Base-by-base conservation (phyloP, 345 rosid genomes). In the Syzygium aqueum region DNA sequence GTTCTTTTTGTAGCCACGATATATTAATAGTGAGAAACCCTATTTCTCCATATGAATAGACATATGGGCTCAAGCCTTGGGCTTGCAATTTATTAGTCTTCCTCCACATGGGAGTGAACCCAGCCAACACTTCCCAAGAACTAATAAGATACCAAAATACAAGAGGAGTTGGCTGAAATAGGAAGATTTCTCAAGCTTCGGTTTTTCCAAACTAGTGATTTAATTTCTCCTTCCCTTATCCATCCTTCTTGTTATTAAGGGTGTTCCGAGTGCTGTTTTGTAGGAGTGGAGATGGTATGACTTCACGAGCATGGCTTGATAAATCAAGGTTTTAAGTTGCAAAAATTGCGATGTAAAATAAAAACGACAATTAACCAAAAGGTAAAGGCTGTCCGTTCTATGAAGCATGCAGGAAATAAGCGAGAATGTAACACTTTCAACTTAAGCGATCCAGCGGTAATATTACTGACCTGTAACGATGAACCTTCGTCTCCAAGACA, bases 401-500 rank as follows among this genome's bases (percentile, higher is more conserved):
- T 13, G 33, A 12, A 59, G 30, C 30, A 61, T 7, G 25, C 30
- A 61, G 15, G 30, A 27, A 61, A 61, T 61, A 27, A 1, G 30
- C 28, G 25, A 59, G 33, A 61, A 61, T 27, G 33, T 27, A 61
- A 61, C 30, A 61, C 17, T 61, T 59, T 61, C 67, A 61, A 61
- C 67, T 27, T 27, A 61, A 22, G 67, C 67, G 7, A 61, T 61
- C 17, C 33, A 61, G 8, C 3, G 30, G 57, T 53, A n/a, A 56
- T 84, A 77, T 12, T 86, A 50, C 85, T 89, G 87, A 95, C 98
- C 91, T 82, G 93, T 85, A 90, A 88, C 33, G 85, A 77, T 53
- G 89, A 89, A 84, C 82, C 77, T 80, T 93, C 96, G 78, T 95
- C 97, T 80, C 93, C 97, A 53, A 91, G 87, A 91, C 85, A 86